Percentiles rank a stretch among this genome's conserved stretches.
Evolutionary conservation across 176 grass and related monocot species (phyloP).

Genomic region (Cocos nucifera): DNA sequence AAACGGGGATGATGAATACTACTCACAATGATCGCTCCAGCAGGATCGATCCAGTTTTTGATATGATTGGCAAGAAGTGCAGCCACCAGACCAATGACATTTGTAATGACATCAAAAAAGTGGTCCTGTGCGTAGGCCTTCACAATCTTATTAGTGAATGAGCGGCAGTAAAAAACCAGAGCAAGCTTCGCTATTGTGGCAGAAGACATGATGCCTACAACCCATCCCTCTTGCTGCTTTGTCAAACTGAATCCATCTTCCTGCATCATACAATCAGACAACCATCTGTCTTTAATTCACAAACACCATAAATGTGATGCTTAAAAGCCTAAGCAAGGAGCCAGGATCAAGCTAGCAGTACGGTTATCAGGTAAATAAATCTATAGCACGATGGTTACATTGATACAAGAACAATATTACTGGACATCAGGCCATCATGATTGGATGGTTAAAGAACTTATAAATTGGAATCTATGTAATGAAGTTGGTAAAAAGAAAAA

Average conservation of each 20-base stretch:
- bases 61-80: constrained; percentile 74
- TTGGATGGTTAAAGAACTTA: too few relatives aligned
- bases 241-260: constrained; percentile 18
- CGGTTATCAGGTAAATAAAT: too few relatives aligned
- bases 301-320: too few relatives aligned
- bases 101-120: constrained; percentile 88
- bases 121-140: constrained; percentile 79
- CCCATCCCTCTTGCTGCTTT: constrained; percentile 53
- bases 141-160: constrained; percentile 61
- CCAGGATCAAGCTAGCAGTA: too few relatives aligned
- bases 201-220: constrained; percentile 80
- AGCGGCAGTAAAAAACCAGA: constrained; percentile 72
- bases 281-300: too few relatives aligned
- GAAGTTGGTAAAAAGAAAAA: not conserved
- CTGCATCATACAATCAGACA: too few relatives aligned
- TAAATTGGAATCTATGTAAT: not conserved
- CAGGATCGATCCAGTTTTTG: constrained; percentile 78
- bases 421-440: too few relatives aligned
- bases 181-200: constrained; percentile 69
- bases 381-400: too few relatives aligned
- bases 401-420: too few relatives aligned
- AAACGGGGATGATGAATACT: too few relatives aligned
- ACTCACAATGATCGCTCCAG: constrained; percentile 46
- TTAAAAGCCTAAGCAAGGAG: too few relatives aligned
- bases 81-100: constrained; percentile 70